Conservation (phyloP, 306 rosid genomes). For the Malus asiatica region DNA sequence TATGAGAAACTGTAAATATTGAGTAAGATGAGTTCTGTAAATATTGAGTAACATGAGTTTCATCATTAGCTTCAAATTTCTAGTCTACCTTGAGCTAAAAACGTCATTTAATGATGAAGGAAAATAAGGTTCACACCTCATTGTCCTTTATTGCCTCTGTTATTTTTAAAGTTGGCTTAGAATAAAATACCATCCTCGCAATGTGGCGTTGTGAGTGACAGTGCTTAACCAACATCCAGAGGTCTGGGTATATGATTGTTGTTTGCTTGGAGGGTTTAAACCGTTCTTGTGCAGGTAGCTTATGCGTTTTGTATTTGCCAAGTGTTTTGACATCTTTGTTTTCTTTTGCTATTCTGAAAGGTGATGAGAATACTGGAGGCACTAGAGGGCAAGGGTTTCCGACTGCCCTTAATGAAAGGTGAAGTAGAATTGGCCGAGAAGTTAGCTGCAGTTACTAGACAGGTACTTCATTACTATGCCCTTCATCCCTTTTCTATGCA, state of each 20-base stretch:
- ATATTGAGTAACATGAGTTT: not conserved
- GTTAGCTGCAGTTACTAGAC: conserved; percentile 79
- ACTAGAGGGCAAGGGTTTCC: conserved; percentile 83
- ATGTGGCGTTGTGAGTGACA: not conserved
- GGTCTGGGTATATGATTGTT: not conserved
- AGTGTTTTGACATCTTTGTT: not conserved
- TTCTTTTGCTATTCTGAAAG: conserved; percentile 33
- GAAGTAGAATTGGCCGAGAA: conserved; percentile 90
- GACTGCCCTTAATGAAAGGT: conserved; percentile 82
- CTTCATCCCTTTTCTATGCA: not conserved
- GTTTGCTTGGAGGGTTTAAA: not conserved
- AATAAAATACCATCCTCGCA: not conserved
- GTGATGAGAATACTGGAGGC: conserved; percentile 92
- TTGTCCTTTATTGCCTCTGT: not conserved
- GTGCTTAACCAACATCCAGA: not conserved
- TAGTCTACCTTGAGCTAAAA: not conserved
- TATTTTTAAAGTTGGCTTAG: not conserved
- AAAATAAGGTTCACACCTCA: not conserved
- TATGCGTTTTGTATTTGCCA: not conserved
- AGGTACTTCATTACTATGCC: conserved; percentile 33
- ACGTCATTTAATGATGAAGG: not conserved
- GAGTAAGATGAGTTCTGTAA: not conserved
- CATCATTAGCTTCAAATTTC: not conserved
- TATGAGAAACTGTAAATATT: not conserved
- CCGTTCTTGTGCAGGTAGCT: not conserved